Percentiles rank a stretch among this genome's conserved stretches.
These are phyloP conservation scores for Iris pallida DNA, from an alignment of 116 monocot species.

Conservation along the genomic window DNA sequence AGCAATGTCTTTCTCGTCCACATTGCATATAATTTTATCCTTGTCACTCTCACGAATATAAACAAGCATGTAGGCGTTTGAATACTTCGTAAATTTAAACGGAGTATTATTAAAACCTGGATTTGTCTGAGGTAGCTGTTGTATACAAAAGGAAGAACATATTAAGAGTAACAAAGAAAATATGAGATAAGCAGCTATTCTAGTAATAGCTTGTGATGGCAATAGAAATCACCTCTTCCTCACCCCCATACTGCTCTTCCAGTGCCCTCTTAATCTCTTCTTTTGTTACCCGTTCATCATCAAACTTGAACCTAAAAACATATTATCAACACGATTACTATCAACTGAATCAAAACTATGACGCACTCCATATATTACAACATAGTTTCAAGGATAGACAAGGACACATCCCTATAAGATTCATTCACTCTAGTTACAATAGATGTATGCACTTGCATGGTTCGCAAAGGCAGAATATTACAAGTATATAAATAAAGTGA, in stretches of 20 bases:
- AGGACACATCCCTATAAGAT: too few species aligned
- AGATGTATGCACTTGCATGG: too few species aligned
- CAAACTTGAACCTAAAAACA: slow-evolving; percentile 86
- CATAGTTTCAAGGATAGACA: too few species aligned
- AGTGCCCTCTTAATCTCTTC: slow-evolving; percentile 92
- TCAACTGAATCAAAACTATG: background rate
- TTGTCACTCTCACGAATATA: slow-evolving; percentile 99
- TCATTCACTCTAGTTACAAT: too few species aligned
- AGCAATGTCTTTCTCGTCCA: slow-evolving; percentile 98
- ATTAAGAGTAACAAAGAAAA: background rate
- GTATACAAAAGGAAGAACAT: slow-evolving; percentile 2
- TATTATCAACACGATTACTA: background rate
- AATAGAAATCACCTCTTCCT: slow-evolving; percentile 77
- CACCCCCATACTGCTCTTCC: slow-evolving; percentile 99
- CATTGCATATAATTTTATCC: slow-evolving; percentile 92
- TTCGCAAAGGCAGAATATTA: background rate
- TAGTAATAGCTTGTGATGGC: background rate
- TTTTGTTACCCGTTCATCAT: slow-evolving; percentile 99
- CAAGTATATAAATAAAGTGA: background rate
- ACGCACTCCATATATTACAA: too few species aligned
- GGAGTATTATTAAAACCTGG: slow-evolving; percentile 96
- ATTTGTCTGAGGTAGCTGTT: slow-evolving; percentile 88
- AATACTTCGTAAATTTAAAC: slow-evolving; percentile 97
- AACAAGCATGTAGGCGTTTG: slow-evolving; percentile 99
- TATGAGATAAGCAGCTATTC: background rate